Evolutionary conservation across 345 rosid genomes (phyloP), one percentile per base, ranked within the genome.

Genomic region (Pelargonium nanum): DNA sequence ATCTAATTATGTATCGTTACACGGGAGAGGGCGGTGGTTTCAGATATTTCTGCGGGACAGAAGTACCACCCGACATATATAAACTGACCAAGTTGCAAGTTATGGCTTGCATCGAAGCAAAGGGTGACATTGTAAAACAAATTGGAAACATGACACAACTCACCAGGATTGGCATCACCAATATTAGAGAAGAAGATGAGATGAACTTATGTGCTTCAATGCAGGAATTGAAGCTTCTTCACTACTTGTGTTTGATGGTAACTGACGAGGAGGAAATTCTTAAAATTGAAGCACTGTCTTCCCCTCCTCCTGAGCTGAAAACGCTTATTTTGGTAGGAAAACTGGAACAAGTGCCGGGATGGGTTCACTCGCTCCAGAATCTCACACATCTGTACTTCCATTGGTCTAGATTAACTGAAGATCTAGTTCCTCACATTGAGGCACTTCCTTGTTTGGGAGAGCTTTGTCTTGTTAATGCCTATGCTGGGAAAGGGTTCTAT

Each of bases 31-130:
- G 2, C 4, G 5, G 4, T 19, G 55, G 13, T 40, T 55, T 48
- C 52, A 15, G 13, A 4, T 53, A 22, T 1, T 45, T 54, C 0
- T n/a, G 16, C 24, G 68, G 68, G 17, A 53, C 22, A 8, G 21
- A 19, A 22, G 45, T 44, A 12, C 56, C 58, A 4, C 17, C 19
- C 0, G 56, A 26, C 1, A 20, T 58, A 9, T n/a, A 55, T 9
- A 30, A 16, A 5, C 34, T 63, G 10, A 63, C 57, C 60, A 57
- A 58, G 26, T 40, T 69, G 48, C 68, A 63, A 45, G 23, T 59
- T 48, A 24, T 68, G 4, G 19, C 24, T 6, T 28, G 59, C 23
- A 52, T 69, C 1, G 70, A 66, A 54, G 53, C 64, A 7, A 53
- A 2, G 1, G 19, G 55, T 12, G 8, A 19, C 4, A 66, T 40